Evolutionary conservation across 768 basidiomycete species (phyloP).

Genomic region (Boletellus ananas): DNA sequence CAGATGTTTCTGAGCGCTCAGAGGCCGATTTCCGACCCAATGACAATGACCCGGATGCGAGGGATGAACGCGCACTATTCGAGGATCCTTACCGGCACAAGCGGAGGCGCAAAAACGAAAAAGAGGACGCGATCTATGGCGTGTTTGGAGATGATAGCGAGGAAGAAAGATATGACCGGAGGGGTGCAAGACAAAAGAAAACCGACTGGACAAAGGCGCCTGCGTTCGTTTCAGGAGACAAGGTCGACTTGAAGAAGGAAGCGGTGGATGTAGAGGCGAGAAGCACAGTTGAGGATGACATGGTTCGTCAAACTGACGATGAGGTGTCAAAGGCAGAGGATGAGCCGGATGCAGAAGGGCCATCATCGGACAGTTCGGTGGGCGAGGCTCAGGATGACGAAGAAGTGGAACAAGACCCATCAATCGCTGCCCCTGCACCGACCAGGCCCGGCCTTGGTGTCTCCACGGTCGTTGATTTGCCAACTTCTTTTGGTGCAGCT

Average conservation of each 20-base stretch:
- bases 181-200: constrained; percentile 35
- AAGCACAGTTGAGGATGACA: constrained; percentile 36
- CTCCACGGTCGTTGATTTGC: constrained; percentile 25
- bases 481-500: constrained; percentile 38
- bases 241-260: constrained; percentile 40
- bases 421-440: constrained; percentile 25
- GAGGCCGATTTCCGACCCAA: constrained; percentile 47
- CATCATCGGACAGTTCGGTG: constrained; percentile 31
- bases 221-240: constrained; percentile 62
- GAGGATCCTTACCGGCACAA: constrained; percentile 74
- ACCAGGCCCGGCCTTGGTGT: constrained; percentile 22
- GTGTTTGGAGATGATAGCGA: constrained; percentile 72
- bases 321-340: constrained; percentile 25
- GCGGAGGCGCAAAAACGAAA: constrained; percentile 57
- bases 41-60: constrained; percentile 55
- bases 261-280: constrained; percentile 35
- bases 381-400: constrained; percentile 35
- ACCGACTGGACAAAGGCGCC: constrained; percentile 76
- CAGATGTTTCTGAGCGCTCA: constrained; percentile 62
- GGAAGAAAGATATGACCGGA: constrained; percentile 43
- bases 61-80: constrained; percentile 73
- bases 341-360: constrained; percentile 36
- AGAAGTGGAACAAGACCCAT: constrained; percentile 28
- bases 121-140: constrained; percentile 75
- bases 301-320: constrained; percentile 36